Base-by-base conservation (phyloP, 345 rosid genomes). In the Salix purpurea region DNA sequence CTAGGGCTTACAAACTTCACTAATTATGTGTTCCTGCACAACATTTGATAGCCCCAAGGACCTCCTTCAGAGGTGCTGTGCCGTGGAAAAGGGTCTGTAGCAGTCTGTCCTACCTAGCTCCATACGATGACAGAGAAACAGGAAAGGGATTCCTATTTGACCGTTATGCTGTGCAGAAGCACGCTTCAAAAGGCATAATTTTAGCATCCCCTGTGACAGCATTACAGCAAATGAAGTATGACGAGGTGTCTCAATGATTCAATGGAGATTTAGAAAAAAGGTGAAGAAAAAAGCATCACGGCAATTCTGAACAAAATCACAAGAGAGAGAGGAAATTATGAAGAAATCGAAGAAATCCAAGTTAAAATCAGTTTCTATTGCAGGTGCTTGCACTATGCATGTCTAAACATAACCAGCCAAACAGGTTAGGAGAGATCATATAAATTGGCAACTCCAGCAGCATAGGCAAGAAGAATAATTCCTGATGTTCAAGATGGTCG, bases 11-110 rank as follows among this genome's bases (percentile, higher is more conserved):
- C 65, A 61, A 61, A 24, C 54, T n/a, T 54, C 19, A 24, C 39
- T 61, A 39, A 24, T 1, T 40, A 46, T 30, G 18, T 24, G n/a
- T 34, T 75, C 66, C 78, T 68, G 72, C 73, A 56, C n/a, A 67
- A 67, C 67, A 54, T 68, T 75, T 19, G 21, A 48, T 28, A 69
- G 62, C 50, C 50, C 44, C 18, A 18, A 44, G 10, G 62, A 19
- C 70, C 76, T 64, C 65, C 11, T 23, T 74, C 12, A 15, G 46
- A 74, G 65, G 71, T 15, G 19, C 3, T 21, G 52, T 18, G 21
- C 23, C 24, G 4, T 56, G 10, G 9, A 56, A 56, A n/a, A 56
- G 46, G 54, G 28, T 15, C 65, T 11, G 2, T 34, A 26, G 4
- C 19, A 50, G 71, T 18, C 30, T 67, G 7, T 39, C 36, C 78